Evolutionary conservation across 2,329 filamentous ascomycete species (phyloP), one percentile per base, ranked within the genome.

Genomic region (Pseudogymnoascus sp.): DNA sequence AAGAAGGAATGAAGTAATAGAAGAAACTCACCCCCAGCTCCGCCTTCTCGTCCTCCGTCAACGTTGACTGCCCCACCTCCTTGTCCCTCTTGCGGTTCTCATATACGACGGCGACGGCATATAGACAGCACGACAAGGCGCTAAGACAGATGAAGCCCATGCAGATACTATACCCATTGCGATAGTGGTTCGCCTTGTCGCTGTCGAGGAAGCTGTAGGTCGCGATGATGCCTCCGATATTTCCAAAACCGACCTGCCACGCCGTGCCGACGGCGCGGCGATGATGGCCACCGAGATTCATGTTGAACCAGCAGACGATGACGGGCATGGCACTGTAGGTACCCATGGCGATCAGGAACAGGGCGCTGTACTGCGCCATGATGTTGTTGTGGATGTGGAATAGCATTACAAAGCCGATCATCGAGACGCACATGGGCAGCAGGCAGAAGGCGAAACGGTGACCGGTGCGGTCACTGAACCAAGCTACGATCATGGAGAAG

Each of bases 281-380:
- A 61, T 85, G 85, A 69, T 91, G 88, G 0, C 87, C 88, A 2
- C 83, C 83, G 1, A 90, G 75, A 66, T 91, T 92, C 82, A 90
- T 90, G 66, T 86, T 86, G 72, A 87, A 91, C 88, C 88, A 92
- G 71, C 87, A 91, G 6, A 91, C 82, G 41, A 91, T 83, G 28
- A 96, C 85, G 0, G 92, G 91, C 87, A 96, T 92, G n/a, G 91
- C 89, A 0, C 84, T 85, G 73, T 95, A 96, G 0, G 82, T 81
- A 57, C 90, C 90, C 75, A 85, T 85, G 1, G 89, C 86, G 57
- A 95, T 83, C 30, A 96, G 76, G 76, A 95, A 95, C 0, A 96
- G 79, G 0, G 87, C 89, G 0, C 78, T 87, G 67, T 96, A 96
- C 71, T 94, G 81, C 5, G 89, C 74, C 10, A 79, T 63, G 0